These are phyloP conservation scores for Epichloe baconii DNA, from an alignment of 2,329 filamentous ascomycete species.

Conservation along the genomic window DNA sequence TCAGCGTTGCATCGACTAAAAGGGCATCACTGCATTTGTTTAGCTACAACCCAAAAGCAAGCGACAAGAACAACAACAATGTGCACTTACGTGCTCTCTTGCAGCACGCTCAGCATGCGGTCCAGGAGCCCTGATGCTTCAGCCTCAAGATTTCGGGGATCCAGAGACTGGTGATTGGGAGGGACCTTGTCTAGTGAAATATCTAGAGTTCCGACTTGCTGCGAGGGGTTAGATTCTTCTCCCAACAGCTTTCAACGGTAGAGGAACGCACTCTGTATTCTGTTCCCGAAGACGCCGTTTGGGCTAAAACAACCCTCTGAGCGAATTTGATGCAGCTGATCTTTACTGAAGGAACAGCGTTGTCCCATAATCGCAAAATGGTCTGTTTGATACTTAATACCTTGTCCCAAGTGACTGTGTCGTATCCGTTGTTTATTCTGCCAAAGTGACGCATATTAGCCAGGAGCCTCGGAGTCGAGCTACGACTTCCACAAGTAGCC, in stretches of 20 bases:
- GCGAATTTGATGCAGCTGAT: slow-evolving; percentile 97
- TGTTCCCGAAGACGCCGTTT: slow-evolving; percentile 69
- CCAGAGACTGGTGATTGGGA: slow-evolving; percentile 66
- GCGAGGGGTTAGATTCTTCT: slow-evolving; percentile 2
- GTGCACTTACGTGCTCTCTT: slow-evolving; percentile 62
- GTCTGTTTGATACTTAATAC: slow-evolving; percentile 82
- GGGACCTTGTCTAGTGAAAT: slow-evolving; percentile 80
- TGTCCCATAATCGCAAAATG: slow-evolving; percentile 82
- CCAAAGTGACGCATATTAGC: slow-evolving; percentile 7
- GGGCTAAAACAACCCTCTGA: slow-evolving; percentile 81
- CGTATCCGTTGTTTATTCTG: slow-evolving; percentile 79
- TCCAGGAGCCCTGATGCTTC: slow-evolving; percentile 87
- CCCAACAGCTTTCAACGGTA: not conserved
- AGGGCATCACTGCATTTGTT: slow-evolving; percentile 57
- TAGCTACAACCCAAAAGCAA: slow-evolving; percentile 1
- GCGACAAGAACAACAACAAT: not conserved
- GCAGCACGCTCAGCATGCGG: slow-evolving; percentile 69
- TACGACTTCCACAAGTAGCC: not conserved
- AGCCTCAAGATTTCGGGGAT: slow-evolving; percentile 72
- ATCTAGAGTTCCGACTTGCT: slow-evolving; percentile 45
- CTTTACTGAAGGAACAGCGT: slow-evolving; percentile 58
- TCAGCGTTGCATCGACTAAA: slow-evolving; percentile 81
- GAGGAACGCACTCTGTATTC: slow-evolving; percentile 62
- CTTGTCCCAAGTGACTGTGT: slow-evolving; percentile 70
- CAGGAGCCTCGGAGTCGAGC: not conserved